A percentile compares a stretch with the other conserved stretches of the same genome.
Conservation (phyloP, 768 basidiomycete species). For the Brasilioporus rufonigricans region DNA sequence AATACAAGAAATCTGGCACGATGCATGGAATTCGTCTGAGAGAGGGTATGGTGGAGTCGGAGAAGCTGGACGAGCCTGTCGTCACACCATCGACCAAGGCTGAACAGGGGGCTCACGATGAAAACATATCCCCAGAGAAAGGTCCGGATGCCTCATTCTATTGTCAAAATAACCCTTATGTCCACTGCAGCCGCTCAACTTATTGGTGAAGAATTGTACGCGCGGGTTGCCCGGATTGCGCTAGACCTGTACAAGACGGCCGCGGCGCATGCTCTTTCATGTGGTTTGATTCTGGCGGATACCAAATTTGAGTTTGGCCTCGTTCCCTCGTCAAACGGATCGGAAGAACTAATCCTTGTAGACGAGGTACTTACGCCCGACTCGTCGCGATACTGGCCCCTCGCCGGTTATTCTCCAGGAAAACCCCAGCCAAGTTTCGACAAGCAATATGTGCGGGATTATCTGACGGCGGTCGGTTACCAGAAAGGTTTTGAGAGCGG, state of each 20-base stretch:
- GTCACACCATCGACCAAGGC: slow-evolving; percentile 99
- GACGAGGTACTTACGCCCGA: slow-evolving; percentile 98
- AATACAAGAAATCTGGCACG: slow-evolving; percentile 85
- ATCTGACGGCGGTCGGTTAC: slow-evolving; percentile 75
- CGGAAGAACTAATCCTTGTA: slow-evolving; percentile 72
- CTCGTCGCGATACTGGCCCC: slow-evolving; percentile 96
- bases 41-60: slow-evolving; percentile 75
- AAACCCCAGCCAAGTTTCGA: slow-evolving; percentile 87
- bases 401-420: slow-evolving; percentile 68
- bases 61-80: slow-evolving; percentile 75
- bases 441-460: slow-evolving; percentile 94
- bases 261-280: slow-evolving; percentile 64
- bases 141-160: slow-evolving; percentile 39
- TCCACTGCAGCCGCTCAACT: slow-evolving; percentile 53
- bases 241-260: slow-evolving; percentile 72
- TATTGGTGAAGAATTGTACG: slow-evolving; percentile 64
- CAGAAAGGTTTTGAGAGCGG: slow-evolving; percentile 77
- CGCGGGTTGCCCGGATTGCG: slow-evolving; percentile 56
- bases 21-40: slow-evolving; percentile 84
- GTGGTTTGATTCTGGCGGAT: slow-evolving; percentile 92
- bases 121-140: slow-evolving; percentile 87
- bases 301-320: slow-evolving; percentile 99
- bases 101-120: slow-evolving; percentile 90
- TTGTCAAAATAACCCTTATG: not conserved
- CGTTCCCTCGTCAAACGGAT: slow-evolving; percentile 38